These are phyloP conservation scores for Fusarium chuoi DNA, from an alignment of 2,329 filamentous ascomycete genomes.

Conservation along the genomic window DNA sequence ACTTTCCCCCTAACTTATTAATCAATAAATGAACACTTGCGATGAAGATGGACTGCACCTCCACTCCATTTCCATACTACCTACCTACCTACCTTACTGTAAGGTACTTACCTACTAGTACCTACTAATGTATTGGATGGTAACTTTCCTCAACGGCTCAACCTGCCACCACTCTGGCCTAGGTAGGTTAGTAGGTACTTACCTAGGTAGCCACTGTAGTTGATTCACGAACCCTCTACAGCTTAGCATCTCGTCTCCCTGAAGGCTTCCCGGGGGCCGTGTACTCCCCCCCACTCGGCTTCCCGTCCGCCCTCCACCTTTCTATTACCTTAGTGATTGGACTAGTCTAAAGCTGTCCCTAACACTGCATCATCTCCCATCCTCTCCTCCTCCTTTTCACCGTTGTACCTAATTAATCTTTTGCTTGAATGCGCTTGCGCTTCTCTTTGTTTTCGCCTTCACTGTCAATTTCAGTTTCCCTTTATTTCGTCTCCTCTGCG, in stretches of 20 bases:
- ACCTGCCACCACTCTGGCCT: too few relatives aligned
- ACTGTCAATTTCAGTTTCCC: slow-evolving; percentile 22
- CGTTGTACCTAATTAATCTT: slow-evolving; percentile 30
- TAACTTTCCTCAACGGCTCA: neutral
- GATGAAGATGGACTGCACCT: neutral
- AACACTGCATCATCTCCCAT: slow-evolving; percentile 35
- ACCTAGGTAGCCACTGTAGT: slow-evolving; percentile 20
- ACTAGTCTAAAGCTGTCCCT: slow-evolving; percentile 4
- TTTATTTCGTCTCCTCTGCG: slow-evolving; percentile 30
- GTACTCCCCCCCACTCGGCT: slow-evolving; percentile 31
- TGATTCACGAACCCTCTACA: slow-evolving; percentile 30
- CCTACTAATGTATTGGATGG: too few relatives aligned
- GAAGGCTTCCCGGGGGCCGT: slow-evolving; percentile 21
- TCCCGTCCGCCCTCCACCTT: slow-evolving; percentile 27
- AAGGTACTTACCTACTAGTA: neutral
- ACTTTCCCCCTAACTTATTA: slow-evolving; percentile 6
- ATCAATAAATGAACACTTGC: neutral
- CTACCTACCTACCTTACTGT: neutral
- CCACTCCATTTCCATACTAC: neutral
- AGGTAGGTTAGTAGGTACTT: too few relatives aligned
- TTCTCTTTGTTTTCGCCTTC: slow-evolving; percentile 29
- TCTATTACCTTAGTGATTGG: slow-evolving; percentile 1
- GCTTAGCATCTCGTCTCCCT: slow-evolving; percentile 26
- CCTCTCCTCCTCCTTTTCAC: slow-evolving; percentile 37
- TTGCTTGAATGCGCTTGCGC: slow-evolving; percentile 39